Evolutionary conservation across 768 basidiomycete species (phyloP).

Genomic region (Leccinum obscurum): DNA sequence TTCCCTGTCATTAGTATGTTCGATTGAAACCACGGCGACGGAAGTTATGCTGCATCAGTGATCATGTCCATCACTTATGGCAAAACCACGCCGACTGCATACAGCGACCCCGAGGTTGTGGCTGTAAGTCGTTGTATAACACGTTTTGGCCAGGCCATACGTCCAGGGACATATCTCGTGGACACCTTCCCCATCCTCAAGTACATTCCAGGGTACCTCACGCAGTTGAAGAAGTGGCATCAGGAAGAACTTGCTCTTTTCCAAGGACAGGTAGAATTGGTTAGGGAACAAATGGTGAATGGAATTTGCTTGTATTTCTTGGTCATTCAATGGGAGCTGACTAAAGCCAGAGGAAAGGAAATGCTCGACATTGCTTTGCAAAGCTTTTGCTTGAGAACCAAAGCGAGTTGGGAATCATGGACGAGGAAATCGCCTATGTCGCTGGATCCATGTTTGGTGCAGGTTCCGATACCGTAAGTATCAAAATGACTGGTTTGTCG

Average conservation of each 20-base stretch:
- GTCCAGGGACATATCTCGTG: constrained; percentile 28
- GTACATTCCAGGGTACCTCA: constrained; percentile 39
- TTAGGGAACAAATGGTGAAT: constrained; percentile 32
- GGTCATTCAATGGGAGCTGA: background rate
- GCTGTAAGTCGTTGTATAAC: constrained; percentile 27
- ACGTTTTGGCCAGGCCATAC: constrained; percentile 29
- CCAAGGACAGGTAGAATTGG: constrained; percentile 29
- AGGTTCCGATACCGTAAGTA: constrained; percentile 40
- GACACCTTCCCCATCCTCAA: constrained; percentile 25
- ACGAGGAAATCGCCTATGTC: constrained; percentile 40
- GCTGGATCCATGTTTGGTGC: constrained; percentile 46
- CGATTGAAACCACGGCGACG: background rate
- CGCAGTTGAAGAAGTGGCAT: constrained; percentile 54
- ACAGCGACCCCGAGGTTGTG: constrained; percentile 37
- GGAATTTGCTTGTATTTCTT: background rate
- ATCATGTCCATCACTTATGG: constrained; percentile 42
- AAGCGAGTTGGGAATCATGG: constrained; percentile 29
- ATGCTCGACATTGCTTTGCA: constrained; percentile 33
- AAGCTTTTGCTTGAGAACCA: constrained; percentile 40
- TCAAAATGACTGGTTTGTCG: background rate
- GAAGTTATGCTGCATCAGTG: constrained; percentile 40
- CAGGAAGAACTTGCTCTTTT: constrained; percentile 39
- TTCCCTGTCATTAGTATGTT: background rate
- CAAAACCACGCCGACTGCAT: constrained; percentile 39
- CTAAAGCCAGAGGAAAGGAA: constrained; percentile 22